Base-by-base conservation (phyloP, 371 early-diverging fungal species). In the Gilbertella persicaria region DNA sequence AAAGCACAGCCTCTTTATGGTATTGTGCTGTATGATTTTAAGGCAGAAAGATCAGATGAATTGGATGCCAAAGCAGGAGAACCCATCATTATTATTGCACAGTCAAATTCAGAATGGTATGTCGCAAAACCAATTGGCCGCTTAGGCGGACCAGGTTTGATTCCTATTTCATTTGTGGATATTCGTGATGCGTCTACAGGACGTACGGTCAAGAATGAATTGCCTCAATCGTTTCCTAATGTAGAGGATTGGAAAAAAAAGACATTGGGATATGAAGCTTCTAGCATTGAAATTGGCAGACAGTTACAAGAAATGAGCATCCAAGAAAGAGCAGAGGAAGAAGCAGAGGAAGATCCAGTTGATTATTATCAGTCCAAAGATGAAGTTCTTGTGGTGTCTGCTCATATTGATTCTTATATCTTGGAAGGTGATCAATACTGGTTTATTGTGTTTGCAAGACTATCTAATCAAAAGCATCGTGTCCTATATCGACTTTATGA, bases 241-340 rank as follows among this genome's bases (percentile, higher is more conserved):
- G 90, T 90, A 0, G 81, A 82, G 36, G 90, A 89, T 57, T 90
- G 90, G 90, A 90, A 91, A 55, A 80, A 79, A 38, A 75, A 78
- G 67, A 75, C 80, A 6, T 62, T 77, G 52, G 85, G 80, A 2
- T 80, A 86, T 55, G 79, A 82, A 53, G 77, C 69, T n/a, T 75
- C 76, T 21, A 81, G 80, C 30, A 83, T 82, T 38, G 64, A 80
- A 3, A 58, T 85, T 6, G 74, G 73, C 23, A 57, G 59, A 9
- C 67, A 64, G 20, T 33, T 62, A 44, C 55, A 57, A 61, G 20
- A 62, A 51, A 29, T 58, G 29, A 10, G 63, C 26, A 23, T 10
- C 7, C 4, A 33, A 33, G 10, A 10, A 13, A 33, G 33, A 5
- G 8, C 3, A 33, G 33, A 3, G 2, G 16, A 46, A 26, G 51